These are phyloP conservation scores for Eucalyptus regnans DNA, from an alignment of 345 rosid genomes.

Conservation along the genomic window DNA sequence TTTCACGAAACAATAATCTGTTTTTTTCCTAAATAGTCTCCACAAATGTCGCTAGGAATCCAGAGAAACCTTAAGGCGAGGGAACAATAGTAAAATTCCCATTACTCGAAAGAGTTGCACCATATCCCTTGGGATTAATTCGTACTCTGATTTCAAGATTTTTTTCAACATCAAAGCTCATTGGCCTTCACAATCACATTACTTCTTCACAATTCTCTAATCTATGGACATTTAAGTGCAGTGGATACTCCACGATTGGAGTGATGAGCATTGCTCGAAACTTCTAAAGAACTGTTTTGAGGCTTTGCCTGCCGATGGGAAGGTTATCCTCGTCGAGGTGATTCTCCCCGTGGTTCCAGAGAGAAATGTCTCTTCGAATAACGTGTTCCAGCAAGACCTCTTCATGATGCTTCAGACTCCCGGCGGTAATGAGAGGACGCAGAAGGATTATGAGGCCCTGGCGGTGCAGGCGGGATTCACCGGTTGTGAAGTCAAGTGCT, in stretches of 20 bases:
- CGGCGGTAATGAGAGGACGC: slow-evolving; percentile 34
- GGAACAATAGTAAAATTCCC: neutral
- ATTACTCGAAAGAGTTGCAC: neutral
- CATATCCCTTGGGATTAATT: neutral
- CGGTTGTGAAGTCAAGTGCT: slow-evolving; percentile 3
- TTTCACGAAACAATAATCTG: neutral
- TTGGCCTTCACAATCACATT: neutral
- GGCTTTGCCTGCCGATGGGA: slow-evolving; percentile 21
- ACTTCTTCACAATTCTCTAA: neutral
- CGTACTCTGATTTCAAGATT: neutral
- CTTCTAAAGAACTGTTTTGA: slow-evolving; percentile 34
- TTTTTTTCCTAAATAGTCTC: neutral
- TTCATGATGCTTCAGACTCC: slow-evolving; percentile 26
- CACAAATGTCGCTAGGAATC: neutral
- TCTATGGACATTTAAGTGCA: neutral
- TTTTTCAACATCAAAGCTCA: neutral
- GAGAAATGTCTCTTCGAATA: slow-evolving; percentile 10
- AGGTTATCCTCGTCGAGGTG: slow-evolving; percentile 23
- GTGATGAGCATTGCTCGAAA: slow-evolving; percentile 28
- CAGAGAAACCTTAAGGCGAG: neutral
- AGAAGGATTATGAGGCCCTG: slow-evolving; percentile 21
- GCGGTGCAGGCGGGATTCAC: slow-evolving; percentile 26
- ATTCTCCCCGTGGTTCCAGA: slow-evolving; percentile 17
- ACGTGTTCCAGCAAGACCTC: slow-evolving; percentile 22
- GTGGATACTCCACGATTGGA: slow-evolving; percentile 39